A percentile compares a stretch with the other conserved stretches of the same genome.
These are phyloP conservation scores for Cadophora malorum DNA, from an alignment of 2,329 filamentous ascomycete genomes.

Conservation along the genomic window DNA sequence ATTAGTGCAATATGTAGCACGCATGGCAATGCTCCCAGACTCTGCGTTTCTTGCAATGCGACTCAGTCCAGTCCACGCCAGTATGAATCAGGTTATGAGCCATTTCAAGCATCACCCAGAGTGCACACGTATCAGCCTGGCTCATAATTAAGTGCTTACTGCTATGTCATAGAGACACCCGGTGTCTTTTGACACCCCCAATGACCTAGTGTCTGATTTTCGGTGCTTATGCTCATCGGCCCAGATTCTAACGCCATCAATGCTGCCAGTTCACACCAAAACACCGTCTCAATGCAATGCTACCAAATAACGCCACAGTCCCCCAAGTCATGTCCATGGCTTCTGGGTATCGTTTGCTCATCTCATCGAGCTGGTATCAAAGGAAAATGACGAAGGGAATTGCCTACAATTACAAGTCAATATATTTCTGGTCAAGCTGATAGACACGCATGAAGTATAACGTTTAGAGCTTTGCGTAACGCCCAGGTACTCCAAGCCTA, in stretches of 20 bases:
- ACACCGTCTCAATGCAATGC: conserved; percentile 11
- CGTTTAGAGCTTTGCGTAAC: neutral
- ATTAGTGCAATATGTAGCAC: neutral
- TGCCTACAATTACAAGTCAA: conserved; percentile 62
- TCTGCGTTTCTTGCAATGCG: neutral
- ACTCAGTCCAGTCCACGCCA: neutral
- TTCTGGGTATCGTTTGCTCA: conserved; percentile 44
- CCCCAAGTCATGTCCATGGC: conserved; percentile 24
- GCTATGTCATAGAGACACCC: neutral
- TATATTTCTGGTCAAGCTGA: neutral
- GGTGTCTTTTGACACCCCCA: no score
- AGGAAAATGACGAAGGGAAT: conserved; percentile 84
- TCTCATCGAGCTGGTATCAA: conserved; percentile 56
- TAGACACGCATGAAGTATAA: neutral
- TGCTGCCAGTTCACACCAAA: neutral
- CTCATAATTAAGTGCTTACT: neutral
- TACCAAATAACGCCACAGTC: conserved; percentile 22
- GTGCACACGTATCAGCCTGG: neutral
- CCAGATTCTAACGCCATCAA: conserved; percentile 11
- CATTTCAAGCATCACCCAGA: neutral
- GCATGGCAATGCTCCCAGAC: neutral
- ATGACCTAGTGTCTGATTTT: conserved; percentile 9
- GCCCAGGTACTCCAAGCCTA: neutral
- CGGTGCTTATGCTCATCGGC: conserved; percentile 13
- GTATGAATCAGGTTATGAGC: no score